Evolutionary conservation across 108 stramenopile genomes (phyloP).

Genomic region (Ochromonas danica): DNA sequence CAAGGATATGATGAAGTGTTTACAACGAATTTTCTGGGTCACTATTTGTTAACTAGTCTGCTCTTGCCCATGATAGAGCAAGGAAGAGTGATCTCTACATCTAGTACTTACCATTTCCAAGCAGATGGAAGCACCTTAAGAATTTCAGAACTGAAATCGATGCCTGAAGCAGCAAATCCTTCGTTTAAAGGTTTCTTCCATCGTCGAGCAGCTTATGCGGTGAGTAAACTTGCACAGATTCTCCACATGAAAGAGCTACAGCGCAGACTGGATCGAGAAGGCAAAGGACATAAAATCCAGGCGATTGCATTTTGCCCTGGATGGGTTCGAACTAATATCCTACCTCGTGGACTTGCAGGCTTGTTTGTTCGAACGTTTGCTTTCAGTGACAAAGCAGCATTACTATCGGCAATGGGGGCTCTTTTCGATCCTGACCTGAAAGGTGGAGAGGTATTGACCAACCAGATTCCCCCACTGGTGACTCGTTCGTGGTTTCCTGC

Average conservation of each 20-base stretch:
- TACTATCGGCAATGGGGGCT: not conserved
- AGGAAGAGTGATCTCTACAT: not conserved
- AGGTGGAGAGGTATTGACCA: not conserved
- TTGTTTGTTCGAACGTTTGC: not conserved
- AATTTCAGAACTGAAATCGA: not conserved
- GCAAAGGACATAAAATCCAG: not conserved
- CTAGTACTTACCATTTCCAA: not conserved
- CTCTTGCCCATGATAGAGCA: conserved; percentile 6
- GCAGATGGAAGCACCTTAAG: not conserved
- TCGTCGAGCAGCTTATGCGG: not conserved
- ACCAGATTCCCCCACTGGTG: not conserved
- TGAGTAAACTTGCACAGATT: conserved; percentile 20
- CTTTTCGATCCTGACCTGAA: not conserved
- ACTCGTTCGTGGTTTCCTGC: not conserved
- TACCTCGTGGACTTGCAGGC: not conserved
- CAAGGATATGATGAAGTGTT: conserved; percentile 26
- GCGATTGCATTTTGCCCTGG: not conserved
- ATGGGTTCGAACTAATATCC: not conserved
- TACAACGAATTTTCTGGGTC: conserved; percentile 11
- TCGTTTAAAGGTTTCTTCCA: not conserved
- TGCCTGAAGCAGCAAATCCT: not conserved
- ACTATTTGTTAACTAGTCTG: not conserved
- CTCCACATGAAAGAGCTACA: conserved; percentile 4
- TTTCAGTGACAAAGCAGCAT: not conserved
- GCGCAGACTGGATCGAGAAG: not conserved